A percentile compares a stretch with the other conserved stretches of the same genome.
Evolutionary conservation across 2,329 filamentous ascomycete genomes (phyloP).

Genomic region (Botrytis elliptica): DNA sequence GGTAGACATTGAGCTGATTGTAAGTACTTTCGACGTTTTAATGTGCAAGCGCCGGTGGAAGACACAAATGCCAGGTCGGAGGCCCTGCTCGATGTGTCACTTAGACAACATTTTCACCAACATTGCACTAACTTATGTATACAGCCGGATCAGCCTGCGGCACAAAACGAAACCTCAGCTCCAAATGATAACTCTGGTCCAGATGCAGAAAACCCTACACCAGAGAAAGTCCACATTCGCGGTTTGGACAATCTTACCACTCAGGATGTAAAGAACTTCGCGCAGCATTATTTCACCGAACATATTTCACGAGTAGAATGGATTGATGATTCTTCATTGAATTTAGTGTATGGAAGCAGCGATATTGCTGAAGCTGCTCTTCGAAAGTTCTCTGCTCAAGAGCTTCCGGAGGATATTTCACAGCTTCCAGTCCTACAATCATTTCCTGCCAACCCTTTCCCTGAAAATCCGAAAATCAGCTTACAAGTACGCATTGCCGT

Average conservation of each 20-base stretch:
- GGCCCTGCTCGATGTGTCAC: not conserved
- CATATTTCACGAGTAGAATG: slow-evolving; percentile 73
- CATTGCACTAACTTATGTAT: not conserved
- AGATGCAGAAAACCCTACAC: slow-evolving; percentile 30
- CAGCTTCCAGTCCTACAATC: slow-evolving; percentile 61
- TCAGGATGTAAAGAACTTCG: slow-evolving; percentile 74
- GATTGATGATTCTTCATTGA: slow-evolving; percentile 92
- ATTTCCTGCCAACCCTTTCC: slow-evolving; percentile 66
- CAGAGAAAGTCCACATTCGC: slow-evolving; percentile 59
- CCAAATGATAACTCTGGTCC: slow-evolving; percentile 34
- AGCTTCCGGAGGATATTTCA: slow-evolving; percentile 51
- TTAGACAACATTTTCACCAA: not conserved
- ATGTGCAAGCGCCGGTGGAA: not conserved
- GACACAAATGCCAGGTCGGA: not conserved
- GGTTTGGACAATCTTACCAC: slow-evolving; percentile 82
- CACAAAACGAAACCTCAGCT: slow-evolving; percentile 28
- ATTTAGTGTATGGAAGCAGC: slow-evolving; percentile 70
- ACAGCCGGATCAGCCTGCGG: slow-evolving; percentile 26
- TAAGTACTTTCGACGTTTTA: slow-evolving; percentile 4
- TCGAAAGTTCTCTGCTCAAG: slow-evolving; percentile 48
- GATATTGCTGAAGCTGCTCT: slow-evolving; percentile 54
- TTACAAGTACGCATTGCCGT: slow-evolving; percentile 75
- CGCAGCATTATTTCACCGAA: slow-evolving; percentile 62
- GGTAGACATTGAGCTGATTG: slow-evolving; percentile 20
- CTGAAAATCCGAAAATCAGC: slow-evolving; percentile 64